Evolutionary conservation across 352 stramenopile species (phyloP).

Genomic region (Globisporangium cystogenes): DNA sequence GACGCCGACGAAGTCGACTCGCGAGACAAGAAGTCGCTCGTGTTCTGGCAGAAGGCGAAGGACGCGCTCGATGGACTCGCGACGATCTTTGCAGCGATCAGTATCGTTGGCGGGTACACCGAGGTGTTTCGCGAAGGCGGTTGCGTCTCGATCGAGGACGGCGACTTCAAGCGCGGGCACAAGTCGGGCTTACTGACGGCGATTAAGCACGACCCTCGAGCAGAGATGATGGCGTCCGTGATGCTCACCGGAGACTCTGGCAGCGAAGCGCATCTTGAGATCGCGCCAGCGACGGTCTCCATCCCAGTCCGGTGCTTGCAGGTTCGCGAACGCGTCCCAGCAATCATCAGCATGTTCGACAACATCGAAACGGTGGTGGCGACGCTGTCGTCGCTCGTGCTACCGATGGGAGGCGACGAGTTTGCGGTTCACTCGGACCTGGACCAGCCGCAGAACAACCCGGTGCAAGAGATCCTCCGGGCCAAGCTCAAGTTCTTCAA

Average conservation of each 20-base stretch:
- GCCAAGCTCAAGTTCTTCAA: slow-evolving; percentile 62
- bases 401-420: slow-evolving; percentile 30
- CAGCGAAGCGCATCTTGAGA: neutral
- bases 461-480: slow-evolving; percentile 53
- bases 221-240: slow-evolving; percentile 28
- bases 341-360: slow-evolving; percentile 77
- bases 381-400: slow-evolving; percentile 45
- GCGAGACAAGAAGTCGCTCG: slow-evolving; percentile 64
- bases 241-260: slow-evolving; percentile 6
- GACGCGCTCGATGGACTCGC: slow-evolving; percentile 55
- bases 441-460: slow-evolving; percentile 56
- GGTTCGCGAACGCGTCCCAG: slow-evolving; percentile 64
- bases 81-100: slow-evolving; percentile 54
- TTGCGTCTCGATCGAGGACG: slow-evolving; percentile 43
- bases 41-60: slow-evolving; percentile 73
- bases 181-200: slow-evolving; percentile 23
- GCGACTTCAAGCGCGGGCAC: slow-evolving; percentile 21
- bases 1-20: slow-evolving; percentile 12
- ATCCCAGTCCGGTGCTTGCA: slow-evolving; percentile 53
- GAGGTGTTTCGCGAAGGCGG: slow-evolving; percentile 68
- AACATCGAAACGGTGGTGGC: slow-evolving; percentile 45
- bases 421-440: slow-evolving; percentile 32
- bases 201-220: slow-evolving; percentile 34
- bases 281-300: slow-evolving; percentile 10
- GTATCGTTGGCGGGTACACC: slow-evolving; percentile 66